Conservation (phyloP, 2,329 filamentous ascomycete genomes). For the Aspergillus udagawae region DNA sequence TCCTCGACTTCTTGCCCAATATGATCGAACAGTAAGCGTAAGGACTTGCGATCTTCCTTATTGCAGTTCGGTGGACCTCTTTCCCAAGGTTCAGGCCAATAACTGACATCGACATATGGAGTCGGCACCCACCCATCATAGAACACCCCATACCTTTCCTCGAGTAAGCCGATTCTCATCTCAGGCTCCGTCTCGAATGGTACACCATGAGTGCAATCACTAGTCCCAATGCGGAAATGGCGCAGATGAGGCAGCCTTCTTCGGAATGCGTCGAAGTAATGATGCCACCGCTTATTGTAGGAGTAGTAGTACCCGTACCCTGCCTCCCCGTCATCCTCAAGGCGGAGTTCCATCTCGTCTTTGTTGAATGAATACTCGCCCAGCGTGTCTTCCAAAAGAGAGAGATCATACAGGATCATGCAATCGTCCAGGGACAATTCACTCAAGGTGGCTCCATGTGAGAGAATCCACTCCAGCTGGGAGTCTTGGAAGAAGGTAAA, state of each 20-base stretch:
- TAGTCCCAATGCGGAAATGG: conserved; percentile 11
- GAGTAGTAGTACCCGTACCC: not conserved
- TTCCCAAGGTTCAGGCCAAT: not conserved
- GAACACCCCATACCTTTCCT: conserved; percentile 16
- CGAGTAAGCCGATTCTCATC: conserved; percentile 11
- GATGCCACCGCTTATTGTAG: conserved; percentile 16
- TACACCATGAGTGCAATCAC: not conserved
- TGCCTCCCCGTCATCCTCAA: not conserved
- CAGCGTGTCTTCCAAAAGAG: conserved; percentile 16
- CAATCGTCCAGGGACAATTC: conserved; percentile 45
- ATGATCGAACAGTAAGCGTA: not conserved
- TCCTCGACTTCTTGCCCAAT: not conserved
- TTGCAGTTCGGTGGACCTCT: not conserved
- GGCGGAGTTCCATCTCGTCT: not conserved
- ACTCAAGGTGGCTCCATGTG: conserved; percentile 36
- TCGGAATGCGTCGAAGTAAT: conserved; percentile 18
- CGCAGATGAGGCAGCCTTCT: conserved; percentile 12
- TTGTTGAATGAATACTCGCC: conserved; percentile 39
- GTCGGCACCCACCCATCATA: conserved; percentile 16
- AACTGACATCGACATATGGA: conserved; percentile 13
- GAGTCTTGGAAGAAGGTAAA: conserved; percentile 44
- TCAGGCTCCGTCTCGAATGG: conserved; percentile 18
- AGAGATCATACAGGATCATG: conserved; percentile 25
- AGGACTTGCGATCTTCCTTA: not conserved
- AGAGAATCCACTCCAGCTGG: conserved; percentile 47